phyloP scores from a whole-genome alignment of 139 green algal genomes.

The Medakamo hakoo region DNA sequence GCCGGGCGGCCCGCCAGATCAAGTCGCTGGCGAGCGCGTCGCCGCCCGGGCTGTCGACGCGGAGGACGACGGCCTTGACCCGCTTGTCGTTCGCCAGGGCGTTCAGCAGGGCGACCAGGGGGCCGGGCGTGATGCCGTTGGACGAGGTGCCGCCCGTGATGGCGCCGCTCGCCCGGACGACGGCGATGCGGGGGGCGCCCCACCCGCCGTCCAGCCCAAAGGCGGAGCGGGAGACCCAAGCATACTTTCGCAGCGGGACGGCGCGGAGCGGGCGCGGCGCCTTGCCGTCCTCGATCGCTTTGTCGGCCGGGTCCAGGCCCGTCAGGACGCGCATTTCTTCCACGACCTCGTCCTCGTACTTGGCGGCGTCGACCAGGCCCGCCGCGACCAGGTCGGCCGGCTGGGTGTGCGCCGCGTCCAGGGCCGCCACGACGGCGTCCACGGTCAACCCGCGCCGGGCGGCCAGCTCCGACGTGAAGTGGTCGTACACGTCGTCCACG shows the following conservation, averaged over 20 bases:
- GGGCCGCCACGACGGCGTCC: constrained; percentile 37
- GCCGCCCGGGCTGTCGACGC: constrained; percentile 74
- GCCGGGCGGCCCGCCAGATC: constrained; percentile 77
- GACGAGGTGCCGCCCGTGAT: constrained; percentile 9
- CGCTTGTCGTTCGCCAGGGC: constrained; percentile 26
- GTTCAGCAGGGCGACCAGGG: constrained; percentile 39
- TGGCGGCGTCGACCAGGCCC: constrained; percentile 55
- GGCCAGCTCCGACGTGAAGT: constrained; percentile 47
- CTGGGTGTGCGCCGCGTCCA: constrained; percentile 66
- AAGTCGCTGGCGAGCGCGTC: constrained; percentile 86
- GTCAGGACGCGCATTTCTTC: constrained; percentile 35
- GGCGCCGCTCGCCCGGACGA: constrained; percentile 38
- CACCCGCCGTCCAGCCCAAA: constrained; percentile 47
- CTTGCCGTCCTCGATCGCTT: constrained; percentile 17
- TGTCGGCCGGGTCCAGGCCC: constrained; percentile 17
- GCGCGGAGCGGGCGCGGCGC: constrained; percentile 10
- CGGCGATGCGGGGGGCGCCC: constrained; percentile 62
- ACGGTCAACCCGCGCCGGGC: constrained; percentile 37
- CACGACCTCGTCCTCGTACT: constrained; percentile 76
- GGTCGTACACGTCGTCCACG: constrained; percentile 69
- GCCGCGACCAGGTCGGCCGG: constrained; percentile 29
- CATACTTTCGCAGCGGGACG: constrained; percentile 47
- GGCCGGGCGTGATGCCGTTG: constrained; percentile 25
- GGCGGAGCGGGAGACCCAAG: constrained; percentile 29
- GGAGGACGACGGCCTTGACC: constrained; percentile 63